Evolutionary conservation across 352 stramenopile genomes (phyloP).

Genomic region (Pythium grandisporangium): DNA sequence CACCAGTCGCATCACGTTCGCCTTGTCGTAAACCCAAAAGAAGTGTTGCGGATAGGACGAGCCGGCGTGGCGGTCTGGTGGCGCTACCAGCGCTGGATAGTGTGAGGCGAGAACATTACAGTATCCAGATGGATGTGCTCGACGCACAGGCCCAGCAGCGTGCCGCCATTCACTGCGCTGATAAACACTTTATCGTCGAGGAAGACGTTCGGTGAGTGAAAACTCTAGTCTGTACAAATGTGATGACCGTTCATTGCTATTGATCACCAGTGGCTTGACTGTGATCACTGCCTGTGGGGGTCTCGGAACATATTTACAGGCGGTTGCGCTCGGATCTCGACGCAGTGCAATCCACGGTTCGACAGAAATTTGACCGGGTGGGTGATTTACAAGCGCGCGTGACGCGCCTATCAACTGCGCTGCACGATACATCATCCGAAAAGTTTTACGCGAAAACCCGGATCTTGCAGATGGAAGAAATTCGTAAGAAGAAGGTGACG

Average conservation of each 20-base stretch:
- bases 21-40: not conserved
- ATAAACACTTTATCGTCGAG: constrained; percentile 50
- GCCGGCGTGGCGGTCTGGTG: not conserved
- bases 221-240: no score
- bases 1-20: not conserved
- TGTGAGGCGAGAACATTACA: constrained; percentile 31
- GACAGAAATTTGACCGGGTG: constrained; percentile 33
- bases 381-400: constrained; percentile 39
- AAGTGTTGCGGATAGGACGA: not conserved
- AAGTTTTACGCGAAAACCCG: constrained; percentile 35
- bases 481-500: constrained; percentile 21
- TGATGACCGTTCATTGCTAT: no score
- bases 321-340: constrained; percentile 27
- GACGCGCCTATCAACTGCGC: constrained; percentile 23
- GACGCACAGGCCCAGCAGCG: constrained; percentile 35
- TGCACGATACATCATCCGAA: constrained; percentile 25
- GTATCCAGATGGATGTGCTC: constrained; percentile 41
- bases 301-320: no score
- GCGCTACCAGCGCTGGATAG: constrained; percentile 23
- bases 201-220: constrained; percentile 29
- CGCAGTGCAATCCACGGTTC: constrained; percentile 25
- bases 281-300: no score
- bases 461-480: constrained; percentile 21
- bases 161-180: constrained; percentile 28
- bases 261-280: not conserved